Percentiles rank a stretch among this genome's conserved stretches.
phyloP scores from a whole-genome alignment of 2,329 filamentous ascomycete genomes.

The Triangularia verruculosa region DNA sequence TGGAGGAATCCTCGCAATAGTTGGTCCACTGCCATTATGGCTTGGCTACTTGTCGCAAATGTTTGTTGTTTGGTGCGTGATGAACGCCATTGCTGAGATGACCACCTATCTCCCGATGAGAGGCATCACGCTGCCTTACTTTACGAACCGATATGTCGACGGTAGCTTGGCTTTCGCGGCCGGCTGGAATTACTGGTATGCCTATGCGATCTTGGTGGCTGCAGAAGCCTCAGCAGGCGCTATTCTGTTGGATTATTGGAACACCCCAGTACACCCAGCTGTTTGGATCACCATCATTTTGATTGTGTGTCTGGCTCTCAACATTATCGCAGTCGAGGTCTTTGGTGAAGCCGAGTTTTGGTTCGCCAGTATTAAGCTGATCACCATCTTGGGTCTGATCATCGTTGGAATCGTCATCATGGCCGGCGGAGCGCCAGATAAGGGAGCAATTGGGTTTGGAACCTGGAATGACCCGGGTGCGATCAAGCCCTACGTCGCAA shows the following conservation, averaged over 20 bases:
- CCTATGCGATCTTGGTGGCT: slow-evolving; percentile 56
- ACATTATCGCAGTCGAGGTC: slow-evolving; percentile 54
- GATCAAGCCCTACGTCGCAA: slow-evolving; percentile 47
- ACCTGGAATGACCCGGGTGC: slow-evolving; percentile 49
- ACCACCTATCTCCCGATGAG: slow-evolving; percentile 53
- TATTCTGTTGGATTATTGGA: slow-evolving; percentile 61
- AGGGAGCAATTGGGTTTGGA: slow-evolving; percentile 47
- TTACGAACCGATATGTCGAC: slow-evolving; percentile 54
- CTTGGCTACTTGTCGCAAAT: slow-evolving; percentile 64
- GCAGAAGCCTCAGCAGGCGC: slow-evolving; percentile 57
- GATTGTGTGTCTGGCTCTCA: slow-evolving; percentile 51
- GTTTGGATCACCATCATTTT: slow-evolving; percentile 61
- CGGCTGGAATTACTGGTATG: slow-evolving; percentile 63
- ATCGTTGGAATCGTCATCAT: slow-evolving; percentile 55
- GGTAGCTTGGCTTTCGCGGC: slow-evolving; percentile 54
- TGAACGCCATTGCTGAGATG: slow-evolving; percentile 56
- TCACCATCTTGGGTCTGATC: slow-evolving; percentile 57
- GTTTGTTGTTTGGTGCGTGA: slow-evolving; percentile 50
- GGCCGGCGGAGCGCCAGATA: slow-evolving; percentile 52
- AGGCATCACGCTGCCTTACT: slow-evolving; percentile 56
- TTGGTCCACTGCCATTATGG: slow-evolving; percentile 64
- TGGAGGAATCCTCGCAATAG: slow-evolving; percentile 31
- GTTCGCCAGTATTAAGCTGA: slow-evolving; percentile 59
- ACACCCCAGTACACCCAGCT: slow-evolving; percentile 47
- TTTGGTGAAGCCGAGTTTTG: slow-evolving; percentile 63